Evolutionary conservation across 2,329 filamentous ascomycete species (phyloP), one percentile per base, ranked within the genome.

Genomic region (Sarocladium oryzae): DNA sequence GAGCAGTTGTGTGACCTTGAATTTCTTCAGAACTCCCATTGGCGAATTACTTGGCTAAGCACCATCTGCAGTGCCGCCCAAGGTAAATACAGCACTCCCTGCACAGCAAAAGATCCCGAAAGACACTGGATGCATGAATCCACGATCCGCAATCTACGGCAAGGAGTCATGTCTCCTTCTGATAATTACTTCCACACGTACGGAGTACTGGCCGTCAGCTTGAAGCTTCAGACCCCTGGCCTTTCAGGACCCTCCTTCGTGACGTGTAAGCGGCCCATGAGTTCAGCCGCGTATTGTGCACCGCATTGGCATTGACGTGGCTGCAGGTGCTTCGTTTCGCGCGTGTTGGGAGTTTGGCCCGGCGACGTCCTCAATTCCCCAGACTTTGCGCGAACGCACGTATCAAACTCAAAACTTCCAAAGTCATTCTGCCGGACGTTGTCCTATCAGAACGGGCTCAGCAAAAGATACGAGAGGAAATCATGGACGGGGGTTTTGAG

Each of bases 61-160:
- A 32, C 43, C 16, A 7, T 24, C 8, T 33, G 24, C 21, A 21
- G 26, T 48, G n/a, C 26, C 13, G n/a, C 10, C 43, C 21, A 21
- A 6, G 16, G 37, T 23, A 23, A 6, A 20, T 15, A 11, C 7
- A 28, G 40, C 21, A 9, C 16, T 9, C 23, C 40, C 40, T n/a
- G 3, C 26, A n/a, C 21, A 7, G 21, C n/a, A 9, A 24, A 43
- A 28, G 11, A 9, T 6, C 40, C 40, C 40, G 40, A 43, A 43
- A 43, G 40, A 43, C 40, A 43, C 40, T 43, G 40, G n/a, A 43
- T 20, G 40, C 40, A 43, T 9, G 40, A 43, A 26, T 26, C n/a
- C 21, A 21, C n/a, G 40, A 43, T 28, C 40, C 40, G 23, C 23
- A 28, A 43, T 43, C 40, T 23, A 21, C 40, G 7, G 21, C 40